phyloP scores from a whole-genome alignment of 2,329 filamentous ascomycete species.

The Talaromyces sp. region DNA sequence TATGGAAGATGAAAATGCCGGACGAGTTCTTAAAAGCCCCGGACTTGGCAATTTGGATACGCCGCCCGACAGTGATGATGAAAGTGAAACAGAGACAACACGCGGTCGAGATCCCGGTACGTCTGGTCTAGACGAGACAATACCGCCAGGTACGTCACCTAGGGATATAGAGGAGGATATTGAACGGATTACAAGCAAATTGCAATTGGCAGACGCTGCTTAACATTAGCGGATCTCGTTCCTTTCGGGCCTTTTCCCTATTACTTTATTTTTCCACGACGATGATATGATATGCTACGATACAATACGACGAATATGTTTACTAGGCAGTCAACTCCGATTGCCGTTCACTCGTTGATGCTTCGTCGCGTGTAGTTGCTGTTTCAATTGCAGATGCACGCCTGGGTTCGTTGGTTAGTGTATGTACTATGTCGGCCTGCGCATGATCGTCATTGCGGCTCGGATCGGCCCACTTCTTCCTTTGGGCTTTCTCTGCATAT shows the following conservation, averaged over 20 bases:
- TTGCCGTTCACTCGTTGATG: neutral
- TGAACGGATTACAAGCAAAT: constrained; percentile 1
- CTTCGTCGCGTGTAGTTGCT: neutral
- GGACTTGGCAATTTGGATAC: constrained; percentile 8
- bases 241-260: neutral
- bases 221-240: neutral
- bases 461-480: neutral
- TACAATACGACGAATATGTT: neutral
- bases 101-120: neutral
- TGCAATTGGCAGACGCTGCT: constrained; percentile 12
- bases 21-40: constrained; percentile 14
- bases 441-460: constrained; percentile 1
- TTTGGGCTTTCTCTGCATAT: neutral
- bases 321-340: neutral
- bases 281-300: constrained; percentile 9
- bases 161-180: constrained; percentile 6
- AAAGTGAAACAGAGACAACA: constrained; percentile 8
- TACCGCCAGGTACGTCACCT: neutral
- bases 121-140: neutral
- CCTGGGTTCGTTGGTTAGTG: no score
- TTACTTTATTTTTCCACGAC: neutral
- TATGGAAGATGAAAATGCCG: constrained; percentile 2
- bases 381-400: no score
- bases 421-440: neutral
- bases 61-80: constrained; percentile 12